Base-by-base conservation (phyloP, 2,329 filamentous ascomycete species). In the Cladosporium sp. region DNA sequence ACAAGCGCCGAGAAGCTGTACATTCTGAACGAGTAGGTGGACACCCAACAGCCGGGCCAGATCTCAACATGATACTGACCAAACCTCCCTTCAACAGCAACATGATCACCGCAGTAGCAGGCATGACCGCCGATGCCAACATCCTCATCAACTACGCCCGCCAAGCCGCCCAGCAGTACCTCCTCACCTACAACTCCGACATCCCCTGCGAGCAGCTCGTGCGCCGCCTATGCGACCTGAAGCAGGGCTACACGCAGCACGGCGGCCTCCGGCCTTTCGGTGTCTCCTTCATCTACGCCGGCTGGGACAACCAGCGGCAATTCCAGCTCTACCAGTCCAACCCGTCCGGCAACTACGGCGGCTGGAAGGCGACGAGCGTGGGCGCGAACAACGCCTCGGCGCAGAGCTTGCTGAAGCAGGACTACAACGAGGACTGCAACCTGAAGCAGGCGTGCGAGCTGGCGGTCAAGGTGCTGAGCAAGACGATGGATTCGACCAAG, bases 111-210 rank as follows among this genome's bases (percentile, higher is more conserved):
- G 93, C 93, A 57, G 93, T 98, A 56, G 93, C 93, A 65, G 93
- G 93, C 69, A 97, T 98, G 92, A 98, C 91, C 43, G 93, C 93
- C 68, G 93, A 98, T 70, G 93, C 93, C 72, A 98, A 98, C 79
- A 98, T 98, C 73, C 89, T 98, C 71, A 98, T 98, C 84, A 98
- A 98, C 80, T 96, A 95, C 75, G 95, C 93, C 70, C 90, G 93
- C 65, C 89, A 95, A 82, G 87, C 89, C 66, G 93, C 93, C 65
- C 93, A 98, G 77, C 84, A 87, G 69, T 97, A 98, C 76, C 92
- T 98, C 71, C 84, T 95, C 62, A 98, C 92, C 66, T 98, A 98
- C 81, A 95, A 97, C 79, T 91, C 96, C 86, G 93, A 98, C 70
- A 98, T 98, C 60, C 93, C 93, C 55, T 98, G 93, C 78, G 93